These are phyloP conservation scores for Boletellus sp. DNA, from an alignment of 768 basidiomycete species.

Conservation along the genomic window DNA sequence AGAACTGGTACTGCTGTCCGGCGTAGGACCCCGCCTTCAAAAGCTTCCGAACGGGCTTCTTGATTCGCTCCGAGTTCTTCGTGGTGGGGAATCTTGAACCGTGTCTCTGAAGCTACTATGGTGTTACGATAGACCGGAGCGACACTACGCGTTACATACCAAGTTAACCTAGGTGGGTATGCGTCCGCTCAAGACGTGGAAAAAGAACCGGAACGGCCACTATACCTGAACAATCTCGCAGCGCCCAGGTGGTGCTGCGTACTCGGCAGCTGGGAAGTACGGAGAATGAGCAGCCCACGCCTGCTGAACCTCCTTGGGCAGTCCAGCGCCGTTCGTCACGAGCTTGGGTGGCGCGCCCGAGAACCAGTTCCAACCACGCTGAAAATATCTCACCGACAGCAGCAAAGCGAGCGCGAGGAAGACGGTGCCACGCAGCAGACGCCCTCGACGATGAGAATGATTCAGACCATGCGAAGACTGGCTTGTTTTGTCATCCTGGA, in stretches of 20 bases:
- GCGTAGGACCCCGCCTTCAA: conserved; percentile 42
- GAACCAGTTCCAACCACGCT: conserved; percentile 6
- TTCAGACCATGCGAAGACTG: not conserved
- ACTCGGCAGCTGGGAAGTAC: conserved; percentile 46
- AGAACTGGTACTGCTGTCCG: conserved; percentile 51
- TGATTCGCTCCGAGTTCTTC: conserved; percentile 41
- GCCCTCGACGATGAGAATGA: conserved; percentile 1
- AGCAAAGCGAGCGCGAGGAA: conserved; percentile 17
- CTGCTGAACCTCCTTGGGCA: conserved; percentile 25
- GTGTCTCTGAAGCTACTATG: conserved; percentile 67
- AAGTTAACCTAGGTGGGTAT: conserved; percentile 22
- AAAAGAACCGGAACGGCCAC: not conserved
- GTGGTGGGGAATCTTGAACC: conserved; percentile 74
- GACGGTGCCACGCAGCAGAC: not conserved
- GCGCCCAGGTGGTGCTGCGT: conserved; percentile 41
- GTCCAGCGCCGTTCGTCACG: not conserved
- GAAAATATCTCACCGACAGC: conserved; percentile 12
- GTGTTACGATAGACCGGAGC: conserved; percentile 3
- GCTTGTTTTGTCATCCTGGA: conserved; percentile 3
- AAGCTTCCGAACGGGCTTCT: conserved; percentile 51
- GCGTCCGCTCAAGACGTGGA: not conserved
- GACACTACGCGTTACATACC: conserved; percentile 14
- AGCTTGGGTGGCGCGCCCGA: not conserved
- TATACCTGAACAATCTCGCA: conserved; percentile 58
- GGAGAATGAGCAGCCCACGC: conserved; percentile 65